Conservation (phyloP, 2,329 filamentous ascomycete genomes). For the Dryadomyces quercus-mongolicae region DNA sequence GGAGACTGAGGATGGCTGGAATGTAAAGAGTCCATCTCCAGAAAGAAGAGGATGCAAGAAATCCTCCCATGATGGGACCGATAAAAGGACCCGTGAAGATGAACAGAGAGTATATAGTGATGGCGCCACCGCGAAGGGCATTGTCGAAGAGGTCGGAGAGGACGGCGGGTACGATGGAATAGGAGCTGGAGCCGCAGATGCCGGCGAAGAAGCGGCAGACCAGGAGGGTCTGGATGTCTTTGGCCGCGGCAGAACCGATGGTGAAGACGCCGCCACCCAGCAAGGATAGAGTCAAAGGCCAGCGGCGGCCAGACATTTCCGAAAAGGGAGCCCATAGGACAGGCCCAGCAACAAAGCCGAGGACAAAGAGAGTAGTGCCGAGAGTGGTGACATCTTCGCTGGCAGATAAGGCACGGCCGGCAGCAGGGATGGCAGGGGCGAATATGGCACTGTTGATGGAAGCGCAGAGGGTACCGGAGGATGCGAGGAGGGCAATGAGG, state of each 20-base stretch:
- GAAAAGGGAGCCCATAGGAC: slow-evolving; percentile 4
- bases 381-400: slow-evolving; percentile 1
- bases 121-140: slow-evolving; percentile 74
- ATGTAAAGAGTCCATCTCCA: slow-evolving; percentile 34
- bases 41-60: slow-evolving; percentile 7
- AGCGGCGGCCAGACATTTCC: slow-evolving; percentile 13
- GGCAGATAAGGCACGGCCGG: slow-evolving; percentile 4
- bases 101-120: slow-evolving; percentile 73
- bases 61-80: slow-evolving; percentile 65
- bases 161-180: slow-evolving; percentile 74
- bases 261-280: slow-evolving; percentile 22
- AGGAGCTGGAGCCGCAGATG: slow-evolving; percentile 71
- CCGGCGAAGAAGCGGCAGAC: slow-evolving; percentile 67
- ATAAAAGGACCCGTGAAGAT: slow-evolving; percentile 71
- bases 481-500: slow-evolving; percentile 8
- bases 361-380: slow-evolving; percentile 1
- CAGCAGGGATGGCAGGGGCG: slow-evolving; percentile 5
- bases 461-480: slow-evolving; percentile 8
- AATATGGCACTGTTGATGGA: slow-evolving; percentile 11
- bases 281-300: slow-evolving; percentile 7
- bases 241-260: slow-evolving; percentile 21
- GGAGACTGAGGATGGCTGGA: slow-evolving; percentile 59
- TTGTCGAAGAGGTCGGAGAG: slow-evolving; percentile 70
- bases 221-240: slow-evolving; percentile 56
- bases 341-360: slow-evolving; percentile 4